Evolutionary conservation across 2,329 filamentous ascomycete genomes (phyloP).

Genomic region (Alternaria sp.): DNA sequence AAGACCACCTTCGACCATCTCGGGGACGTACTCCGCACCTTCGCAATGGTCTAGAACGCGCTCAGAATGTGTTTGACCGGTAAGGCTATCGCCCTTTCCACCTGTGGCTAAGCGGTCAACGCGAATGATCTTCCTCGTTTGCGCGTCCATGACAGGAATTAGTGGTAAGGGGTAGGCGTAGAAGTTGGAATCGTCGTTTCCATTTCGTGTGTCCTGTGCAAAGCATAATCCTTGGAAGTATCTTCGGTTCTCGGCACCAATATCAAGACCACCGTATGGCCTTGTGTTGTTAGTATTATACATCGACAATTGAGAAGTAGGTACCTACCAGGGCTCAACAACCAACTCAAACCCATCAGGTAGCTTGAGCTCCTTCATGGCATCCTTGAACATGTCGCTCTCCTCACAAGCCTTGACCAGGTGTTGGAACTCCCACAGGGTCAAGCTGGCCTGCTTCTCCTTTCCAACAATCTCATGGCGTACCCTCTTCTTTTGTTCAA

Average conservation of each 20-base stretch:
- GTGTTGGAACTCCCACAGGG: constrained; percentile 51
- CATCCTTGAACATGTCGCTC: constrained; percentile 62
- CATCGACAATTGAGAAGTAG: background rate
- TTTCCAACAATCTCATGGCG: constrained; percentile 58
- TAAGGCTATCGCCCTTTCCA: constrained; percentile 48
- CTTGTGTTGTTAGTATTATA: constrained; percentile 21
- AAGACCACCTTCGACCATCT: constrained; percentile 49
- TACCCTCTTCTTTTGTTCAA: constrained; percentile 53
- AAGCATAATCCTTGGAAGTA: constrained; percentile 66
- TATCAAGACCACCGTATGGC: constrained; percentile 64
- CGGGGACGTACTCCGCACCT: constrained; percentile 59
- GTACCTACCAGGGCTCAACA: constrained; percentile 59
- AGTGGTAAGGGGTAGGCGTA: constrained; percentile 52
- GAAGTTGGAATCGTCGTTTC: constrained; percentile 55
- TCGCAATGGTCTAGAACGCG: constrained; percentile 59
- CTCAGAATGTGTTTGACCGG: constrained; percentile 50
- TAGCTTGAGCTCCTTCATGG: constrained; percentile 60
- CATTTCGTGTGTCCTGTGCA: constrained; percentile 56
- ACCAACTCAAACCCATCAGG: constrained; percentile 65
- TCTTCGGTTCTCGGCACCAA: constrained; percentile 56
- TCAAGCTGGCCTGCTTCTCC: constrained; percentile 59
- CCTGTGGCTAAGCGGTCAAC: constrained; percentile 50
- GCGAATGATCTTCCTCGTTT: constrained; percentile 46
- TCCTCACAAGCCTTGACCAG: constrained; percentile 57
- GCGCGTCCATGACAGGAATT: constrained; percentile 49